Base-by-base conservation (phyloP, 2,329 filamentous ascomycete genomes). In the Aureobasidium vineae region DNA sequence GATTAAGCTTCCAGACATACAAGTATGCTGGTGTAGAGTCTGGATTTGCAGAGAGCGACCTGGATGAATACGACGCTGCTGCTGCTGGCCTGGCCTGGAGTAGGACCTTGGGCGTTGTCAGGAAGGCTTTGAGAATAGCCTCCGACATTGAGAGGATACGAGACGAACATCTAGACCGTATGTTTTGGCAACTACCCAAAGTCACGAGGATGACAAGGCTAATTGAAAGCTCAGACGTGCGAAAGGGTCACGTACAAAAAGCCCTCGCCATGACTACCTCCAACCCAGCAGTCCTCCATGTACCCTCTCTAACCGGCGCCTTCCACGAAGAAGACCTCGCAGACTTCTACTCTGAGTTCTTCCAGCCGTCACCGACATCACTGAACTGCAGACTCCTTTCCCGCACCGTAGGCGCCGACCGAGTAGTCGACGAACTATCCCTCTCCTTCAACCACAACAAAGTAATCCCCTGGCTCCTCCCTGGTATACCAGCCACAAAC, bases 1-100 rank as follows among this genome's bases (percentile, higher is more conserved):
- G 78, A 65, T 75, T 81, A n/a, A 74, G 76, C 56, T 68, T 67
- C 19, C 40, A 66, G 21, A 77, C 81, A 4, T 87, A 83, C 72
- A 81, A 81, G 0, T 89, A 89, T 70, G 79, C 82, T 13, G 79
- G 81, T 68, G 84, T 77, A 0, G 78, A 85, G 60, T 78, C 85
- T 0, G 90, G 90, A 0, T 92, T 93, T 69, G 90, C 90, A 0
- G 89, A 92, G 75, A 82, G 83, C 23, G 86, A 91, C 66, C 75
- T 90, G 38, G 86, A 90, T 2, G 85, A 89, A 70, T 92, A 86
- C 71, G 84, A 91, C 69, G 79, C 82, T 11, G 79, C 90, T 3
- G 83, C 84, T 0, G 85, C 88, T 1, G 83, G 84, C n/a, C 72
- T 92, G 23, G 88, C 90, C 0, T 92, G 88, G 83, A 85, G 83